Conservation (phyloP, 2,329 filamentous ascomycete species). For the Clonostachys rosea region DNA sequence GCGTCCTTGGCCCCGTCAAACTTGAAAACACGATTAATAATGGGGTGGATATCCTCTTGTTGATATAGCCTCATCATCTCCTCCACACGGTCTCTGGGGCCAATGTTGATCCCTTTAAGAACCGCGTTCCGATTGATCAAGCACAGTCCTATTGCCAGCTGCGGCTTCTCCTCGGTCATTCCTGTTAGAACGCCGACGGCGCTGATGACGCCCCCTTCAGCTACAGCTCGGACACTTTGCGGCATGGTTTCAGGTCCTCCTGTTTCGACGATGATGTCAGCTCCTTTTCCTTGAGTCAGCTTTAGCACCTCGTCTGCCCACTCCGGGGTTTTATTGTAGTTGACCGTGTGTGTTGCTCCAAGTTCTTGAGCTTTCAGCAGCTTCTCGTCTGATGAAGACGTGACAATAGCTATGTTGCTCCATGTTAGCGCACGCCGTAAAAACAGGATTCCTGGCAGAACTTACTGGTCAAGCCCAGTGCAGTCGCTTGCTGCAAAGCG, state of each 20-base stretch:
- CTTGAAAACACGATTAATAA: slow-evolving; percentile 33
- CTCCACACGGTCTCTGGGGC: slow-evolving; percentile 37
- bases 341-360: slow-evolving; percentile 40
- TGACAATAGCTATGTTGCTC: slow-evolving; percentile 28
- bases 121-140: slow-evolving; percentile 14
- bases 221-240: slow-evolving; percentile 37
- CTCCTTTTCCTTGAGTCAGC: slow-evolving; percentile 37
- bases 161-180: slow-evolving; percentile 37
- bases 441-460: neutral
- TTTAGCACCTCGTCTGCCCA: slow-evolving; percentile 38
- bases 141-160: slow-evolving; percentile 31
- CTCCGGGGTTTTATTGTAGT: slow-evolving; percentile 38
- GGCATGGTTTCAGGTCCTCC: slow-evolving; percentile 31
- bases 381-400: slow-evolving; percentile 44
- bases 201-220: slow-evolving; percentile 37
- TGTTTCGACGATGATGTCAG: slow-evolving; percentile 30
- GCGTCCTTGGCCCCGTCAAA: slow-evolving; percentile 33
- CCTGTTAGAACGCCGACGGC: slow-evolving; percentile 35
- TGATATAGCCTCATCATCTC: slow-evolving; percentile 38
- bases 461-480: slow-evolving; percentile 8
- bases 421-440: slow-evolving; percentile 25
- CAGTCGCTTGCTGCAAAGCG: slow-evolving; percentile 39
- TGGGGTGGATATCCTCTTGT: slow-evolving; percentile 25
- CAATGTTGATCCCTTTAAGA: slow-evolving; percentile 47
- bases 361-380: slow-evolving; percentile 25